Evolutionary conservation across 78 protist genomes (phyloP), one percentile per base, ranked within the genome.

Genomic region (Dictyostelium brefeldianum): DNA sequence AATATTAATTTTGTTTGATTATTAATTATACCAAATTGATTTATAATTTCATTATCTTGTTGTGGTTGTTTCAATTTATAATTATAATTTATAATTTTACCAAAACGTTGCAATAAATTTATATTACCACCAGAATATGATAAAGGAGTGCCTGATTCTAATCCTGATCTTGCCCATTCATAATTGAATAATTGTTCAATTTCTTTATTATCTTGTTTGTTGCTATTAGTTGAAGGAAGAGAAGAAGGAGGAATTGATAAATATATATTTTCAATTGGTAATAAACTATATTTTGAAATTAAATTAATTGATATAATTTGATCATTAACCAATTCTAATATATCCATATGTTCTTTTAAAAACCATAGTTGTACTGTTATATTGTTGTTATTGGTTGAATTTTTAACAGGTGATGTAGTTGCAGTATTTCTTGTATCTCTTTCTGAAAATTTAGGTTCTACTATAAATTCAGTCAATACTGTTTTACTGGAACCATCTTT

Each of bases 1-100:
- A 70, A 83, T 18, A 73, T 69, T 54, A 83, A 4, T 53, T 73
- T 71, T 9, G 92, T 85, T 14, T 75, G 62, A 62, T 75, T 75
- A 31, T 80, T 50, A 10, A 85, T 43, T 2, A 85, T 57, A 6
- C 75, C 57, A 48, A 29, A 81, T 22, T 65, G 18, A 25, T 81
- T 43, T 5, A 17, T 62, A 18, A 43, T 62, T 6, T 22, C 47
- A 46, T 56, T 71, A 75, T 25, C 27, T 47, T 43, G 22, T 80
- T 80, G 62, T 62, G 46, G 46, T 79, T 18, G 41, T 7, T 29
- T 54, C 15, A 69, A 9, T 69, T 73, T 73, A 62, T 53, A 85
- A 56, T 59, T 69, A 85, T 74, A 75, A 2, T n/a, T 85, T 56
- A 48, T 25, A 47, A 78, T 65, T 25, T 71, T 75, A 17, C 78